Evolutionary conservation across 1,284 basidiomycete genomes (phyloP).

Genomic region (Polyporus tsugae): DNA sequence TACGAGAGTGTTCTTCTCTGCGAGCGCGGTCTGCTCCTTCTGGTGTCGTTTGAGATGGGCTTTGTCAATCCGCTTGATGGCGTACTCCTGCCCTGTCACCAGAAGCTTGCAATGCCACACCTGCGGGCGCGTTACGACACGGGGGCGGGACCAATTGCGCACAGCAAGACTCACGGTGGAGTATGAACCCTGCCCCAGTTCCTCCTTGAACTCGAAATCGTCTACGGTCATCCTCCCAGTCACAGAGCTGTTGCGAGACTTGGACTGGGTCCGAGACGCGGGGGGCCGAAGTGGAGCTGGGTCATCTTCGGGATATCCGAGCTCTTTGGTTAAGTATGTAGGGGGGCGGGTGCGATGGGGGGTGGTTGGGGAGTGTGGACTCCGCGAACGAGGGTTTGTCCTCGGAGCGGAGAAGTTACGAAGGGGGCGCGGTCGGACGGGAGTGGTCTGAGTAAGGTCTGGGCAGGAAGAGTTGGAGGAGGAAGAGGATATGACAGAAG

Average conservation of each 20-base stretch:
- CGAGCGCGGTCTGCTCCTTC: constrained; percentile 69
- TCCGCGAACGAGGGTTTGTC: constrained; percentile 50
- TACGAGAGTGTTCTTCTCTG: constrained; percentile 72
- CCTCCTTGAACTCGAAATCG: constrained; percentile 76
- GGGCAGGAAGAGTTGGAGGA: constrained; percentile 65
- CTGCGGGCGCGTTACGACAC: constrained; percentile 45
- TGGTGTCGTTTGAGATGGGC: constrained; percentile 73
- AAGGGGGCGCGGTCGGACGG: constrained; percentile 63
- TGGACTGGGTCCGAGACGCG: constrained; percentile 46
- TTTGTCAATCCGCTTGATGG: constrained; percentile 83
- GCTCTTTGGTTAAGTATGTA: constrained; percentile 66
- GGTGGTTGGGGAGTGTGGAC: constrained; percentile 57
- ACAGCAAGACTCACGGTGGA: constrained; percentile 63
- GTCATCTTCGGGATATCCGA: constrained; percentile 54
- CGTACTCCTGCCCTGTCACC: constrained; percentile 69
- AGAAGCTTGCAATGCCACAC: constrained; percentile 66
- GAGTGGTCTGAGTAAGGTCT: constrained; percentile 49
- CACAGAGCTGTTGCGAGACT: constrained; percentile 56
- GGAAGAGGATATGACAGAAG: constrained; percentile 76
- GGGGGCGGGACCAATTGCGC: constrained; percentile 23
- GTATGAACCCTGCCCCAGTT: constrained; percentile 82
- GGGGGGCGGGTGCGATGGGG: constrained; percentile 58
- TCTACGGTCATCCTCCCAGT: constrained; percentile 53
- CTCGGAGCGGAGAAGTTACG: constrained; percentile 73
- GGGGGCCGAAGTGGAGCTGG: constrained; percentile 39